These are phyloP conservation scores for Hypoxylon crocopeplum DNA, from an alignment of 495 filamentous ascomycete species.

Conservation along the genomic window DNA sequence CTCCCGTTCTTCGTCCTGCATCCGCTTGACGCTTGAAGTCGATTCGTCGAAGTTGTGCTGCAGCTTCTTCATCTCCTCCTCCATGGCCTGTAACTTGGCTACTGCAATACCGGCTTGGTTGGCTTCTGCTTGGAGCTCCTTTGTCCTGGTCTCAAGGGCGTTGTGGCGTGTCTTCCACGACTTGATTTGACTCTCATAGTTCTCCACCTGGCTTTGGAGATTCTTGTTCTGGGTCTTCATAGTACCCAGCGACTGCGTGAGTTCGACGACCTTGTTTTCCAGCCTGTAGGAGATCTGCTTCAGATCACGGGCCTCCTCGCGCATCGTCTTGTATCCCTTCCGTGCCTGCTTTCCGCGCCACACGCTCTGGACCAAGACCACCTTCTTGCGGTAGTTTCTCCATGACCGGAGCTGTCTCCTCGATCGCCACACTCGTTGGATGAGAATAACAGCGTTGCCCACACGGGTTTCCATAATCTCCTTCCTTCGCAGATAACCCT, in stretches of 20 bases:
- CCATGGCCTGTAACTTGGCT: constrained; percentile 85
- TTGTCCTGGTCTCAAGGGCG: constrained; percentile 85
- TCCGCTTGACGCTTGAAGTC: constrained; percentile 82
- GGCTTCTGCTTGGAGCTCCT: constrained; percentile 93
- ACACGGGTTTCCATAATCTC: constrained; percentile 91
- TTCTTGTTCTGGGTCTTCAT: constrained; percentile 93
- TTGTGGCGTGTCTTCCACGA: constrained; percentile 93
- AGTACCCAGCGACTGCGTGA: constrained; percentile 91
- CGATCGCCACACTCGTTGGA: constrained; percentile 89
- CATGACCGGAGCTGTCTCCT: constrained; percentile 79
- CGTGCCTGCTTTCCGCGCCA: constrained; percentile 89
- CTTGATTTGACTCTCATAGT: constrained; percentile 93
- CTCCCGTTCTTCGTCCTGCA: constrained; percentile 89
- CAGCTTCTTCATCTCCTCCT: constrained; percentile 92
- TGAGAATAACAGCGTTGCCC: constrained; percentile 88
- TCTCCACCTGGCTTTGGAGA: constrained; percentile 87
- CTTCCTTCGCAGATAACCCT: constrained; percentile 87
- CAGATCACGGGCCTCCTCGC: constrained; percentile 95
- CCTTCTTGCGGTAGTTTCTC: constrained; percentile 86
- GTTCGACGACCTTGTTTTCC: constrained; percentile 98
- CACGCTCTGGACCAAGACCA: constrained; percentile 88
- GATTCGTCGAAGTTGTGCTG: constrained; percentile 87
- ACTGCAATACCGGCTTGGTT: constrained; percentile 97
- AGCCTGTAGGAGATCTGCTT: constrained; percentile 99
- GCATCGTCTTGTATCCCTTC: constrained; percentile 81